A percentile compares a stretch with the other conserved stretches of the same genome.
These are phyloP conservation scores for Naganishia vaughanmartiniae DNA, from an alignment of 768 basidiomycete species.

Conservation along the genomic window DNA sequence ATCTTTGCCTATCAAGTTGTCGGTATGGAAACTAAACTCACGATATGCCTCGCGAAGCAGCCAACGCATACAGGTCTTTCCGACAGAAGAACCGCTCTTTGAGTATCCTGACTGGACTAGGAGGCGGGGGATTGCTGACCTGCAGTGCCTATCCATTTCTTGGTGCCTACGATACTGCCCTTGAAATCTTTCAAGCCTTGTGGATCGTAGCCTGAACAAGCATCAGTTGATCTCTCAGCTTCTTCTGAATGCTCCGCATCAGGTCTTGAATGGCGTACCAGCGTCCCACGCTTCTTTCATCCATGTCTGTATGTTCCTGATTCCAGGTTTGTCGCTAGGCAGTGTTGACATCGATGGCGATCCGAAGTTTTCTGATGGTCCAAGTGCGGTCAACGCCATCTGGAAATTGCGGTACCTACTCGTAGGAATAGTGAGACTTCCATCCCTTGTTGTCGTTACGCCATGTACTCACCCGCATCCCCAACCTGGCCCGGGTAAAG, in stretches of 20 bases:
- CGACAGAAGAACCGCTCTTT: not conserved
- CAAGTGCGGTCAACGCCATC: slow-evolving; percentile 43
- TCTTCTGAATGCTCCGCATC: not conserved
- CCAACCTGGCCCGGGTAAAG: slow-evolving; percentile 35
- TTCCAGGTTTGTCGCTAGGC: slow-evolving; percentile 56
- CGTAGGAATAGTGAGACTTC: not conserved
- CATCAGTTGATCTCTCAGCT: not conserved
- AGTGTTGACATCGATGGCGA: not conserved
- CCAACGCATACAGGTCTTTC: slow-evolving; percentile 75
- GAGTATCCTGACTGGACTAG: not conserved
- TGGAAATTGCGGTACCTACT: slow-evolving; percentile 53
- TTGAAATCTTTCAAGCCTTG: slow-evolving; percentile 66
- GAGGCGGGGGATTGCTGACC: slow-evolving; percentile 55
- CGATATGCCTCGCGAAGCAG: slow-evolving; percentile 77
- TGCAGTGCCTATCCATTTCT: slow-evolving; percentile 77
- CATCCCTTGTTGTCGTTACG: not conserved
- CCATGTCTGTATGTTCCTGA: slow-evolving; percentile 72
- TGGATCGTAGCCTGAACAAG: slow-evolving; percentile 64
- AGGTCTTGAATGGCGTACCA: slow-evolving; percentile 54
- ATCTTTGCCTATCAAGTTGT: not conserved
- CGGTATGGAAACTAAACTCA: slow-evolving; percentile 58
- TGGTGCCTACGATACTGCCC: slow-evolving; percentile 59
- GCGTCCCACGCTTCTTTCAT: slow-evolving; percentile 77
- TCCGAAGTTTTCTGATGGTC: not conserved
- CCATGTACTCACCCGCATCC: slow-evolving; percentile 39